Evolutionary conservation across 345 rosid genomes (phyloP), one percentile per base, ranked within the genome.

Genomic region (Gossypium sturtianum): DNA sequence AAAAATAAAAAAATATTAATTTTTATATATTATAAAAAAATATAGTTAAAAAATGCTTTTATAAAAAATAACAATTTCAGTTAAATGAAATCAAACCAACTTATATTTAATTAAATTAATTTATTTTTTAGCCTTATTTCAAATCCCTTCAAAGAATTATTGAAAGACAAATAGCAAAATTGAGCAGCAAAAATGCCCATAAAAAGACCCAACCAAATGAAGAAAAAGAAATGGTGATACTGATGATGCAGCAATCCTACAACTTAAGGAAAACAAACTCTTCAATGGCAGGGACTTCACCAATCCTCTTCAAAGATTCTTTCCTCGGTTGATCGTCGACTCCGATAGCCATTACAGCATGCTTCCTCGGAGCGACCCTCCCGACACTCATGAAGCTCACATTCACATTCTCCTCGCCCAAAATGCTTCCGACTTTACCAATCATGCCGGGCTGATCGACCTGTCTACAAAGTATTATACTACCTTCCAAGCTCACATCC

Each of bases 381-480:
- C 95, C 97, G 9, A 90, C 97, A 7, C 89, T 92, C 94, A 88
- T 90, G 84, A 91, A 91, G 70, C 87, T 87, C 59, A 91, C 93
- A 72, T 91, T 91, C 13, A 92, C 95, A 44, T 92, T 92, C 68
- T 88, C 92, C 78, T 84, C 87, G 9, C 93, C 97, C 69, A 92
- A 74, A 54, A 92, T 81, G 66, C 87, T 88, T 17, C 95, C 95
- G 0, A 92, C 93, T n/a, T 45, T 85, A 41, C 93, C 97, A 2
- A 92, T 90, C 94, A 90, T 90, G 3, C 95, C 95, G 0, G 97
- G 95, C 71, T 90, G 95, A 81, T 92, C 97, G 1, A 92, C 88
- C 74, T 92, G 95, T 54, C 90, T 81, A 81, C 97, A 92, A 10
- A 90, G 85, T 48, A 92, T 85, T 19, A 92, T 81, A 77, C 87